phyloP scores from a whole-genome alignment of 177 flowering plant genomes.

The Vitis hybrid region DNA sequence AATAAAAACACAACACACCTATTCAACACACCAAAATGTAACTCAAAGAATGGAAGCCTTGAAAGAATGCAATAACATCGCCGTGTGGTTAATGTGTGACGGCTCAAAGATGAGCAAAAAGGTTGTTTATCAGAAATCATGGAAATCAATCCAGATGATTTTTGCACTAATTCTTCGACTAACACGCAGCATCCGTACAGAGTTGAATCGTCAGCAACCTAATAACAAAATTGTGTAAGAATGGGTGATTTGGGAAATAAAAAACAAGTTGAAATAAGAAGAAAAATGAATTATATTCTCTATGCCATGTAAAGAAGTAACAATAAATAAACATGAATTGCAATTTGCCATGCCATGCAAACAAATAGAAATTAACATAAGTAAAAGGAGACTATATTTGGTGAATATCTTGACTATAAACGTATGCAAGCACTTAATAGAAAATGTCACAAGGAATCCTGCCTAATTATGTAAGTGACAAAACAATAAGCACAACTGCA shows the following conservation, averaged over 20 bases:
- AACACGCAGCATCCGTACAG: conserved; percentile 93
- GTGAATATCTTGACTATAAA: too few relatives aligned
- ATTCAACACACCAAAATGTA: conserved; percentile 89
- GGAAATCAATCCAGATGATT: conserved; percentile 84
- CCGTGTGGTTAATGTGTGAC: conserved; percentile 71
- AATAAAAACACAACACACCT: conserved; percentile 43
- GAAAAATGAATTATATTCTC: too few relatives aligned
- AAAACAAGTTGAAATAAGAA: neutral
- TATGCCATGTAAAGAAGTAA: too few relatives aligned
- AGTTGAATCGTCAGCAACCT: conserved; percentile 98
- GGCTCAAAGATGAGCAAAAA: conserved; percentile 43
- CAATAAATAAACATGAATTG: too few relatives aligned
- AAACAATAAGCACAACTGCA: too few relatives aligned
- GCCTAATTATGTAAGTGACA: too few relatives aligned
- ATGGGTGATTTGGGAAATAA: conserved; percentile 5
- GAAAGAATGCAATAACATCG: conserved; percentile 98
- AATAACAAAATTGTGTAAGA: conserved; percentile 11
- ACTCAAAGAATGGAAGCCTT: conserved; percentile 90
- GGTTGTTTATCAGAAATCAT: conserved; percentile 58
- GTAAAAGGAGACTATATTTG: too few relatives aligned
- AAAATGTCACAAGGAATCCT: too few relatives aligned
- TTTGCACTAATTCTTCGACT: conserved; percentile 86
- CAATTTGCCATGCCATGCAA: too few relatives aligned
- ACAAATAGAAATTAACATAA: too few relatives aligned
- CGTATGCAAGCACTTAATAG: too few relatives aligned